phyloP scores from a whole-genome alignment of 2,329 filamentous ascomycete species.

The Hymenoscyphus repandus region DNA sequence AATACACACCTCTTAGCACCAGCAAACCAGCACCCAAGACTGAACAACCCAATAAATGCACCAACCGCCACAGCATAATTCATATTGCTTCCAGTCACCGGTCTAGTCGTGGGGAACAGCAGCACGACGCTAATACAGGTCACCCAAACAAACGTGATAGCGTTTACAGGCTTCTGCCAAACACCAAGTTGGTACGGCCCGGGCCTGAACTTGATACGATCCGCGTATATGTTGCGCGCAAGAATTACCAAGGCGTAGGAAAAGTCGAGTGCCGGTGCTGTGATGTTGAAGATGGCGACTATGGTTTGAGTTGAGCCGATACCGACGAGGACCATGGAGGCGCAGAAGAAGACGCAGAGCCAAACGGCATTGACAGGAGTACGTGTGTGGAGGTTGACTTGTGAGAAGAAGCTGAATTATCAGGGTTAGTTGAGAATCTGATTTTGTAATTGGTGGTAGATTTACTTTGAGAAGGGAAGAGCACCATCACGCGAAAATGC shows the following conservation, averaged over 20 bases:
- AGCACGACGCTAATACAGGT: conserved; percentile 57
- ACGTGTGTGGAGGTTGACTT: conserved; percentile 46
- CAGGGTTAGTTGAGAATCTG: not conserved
- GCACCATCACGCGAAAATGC: conserved; percentile 56
- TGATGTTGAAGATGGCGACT: conserved; percentile 47
- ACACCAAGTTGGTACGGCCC: conserved; percentile 53
- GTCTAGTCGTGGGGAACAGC: conserved; percentile 44
- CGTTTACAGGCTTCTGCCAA: conserved; percentile 51
- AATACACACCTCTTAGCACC: conserved; percentile 23
- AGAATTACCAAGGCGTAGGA: conserved; percentile 57
- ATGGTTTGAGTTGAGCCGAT: conserved; percentile 47
- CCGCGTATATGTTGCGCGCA: conserved; percentile 32
- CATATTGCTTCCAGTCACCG: conserved; percentile 45
- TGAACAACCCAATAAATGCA: conserved; percentile 43
- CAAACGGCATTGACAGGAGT: conserved; percentile 60
- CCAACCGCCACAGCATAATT: conserved; percentile 45
- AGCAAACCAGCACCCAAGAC: conserved; percentile 42
- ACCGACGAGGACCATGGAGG: conserved; percentile 44
- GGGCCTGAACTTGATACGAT: conserved; percentile 21
- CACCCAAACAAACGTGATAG: conserved; percentile 54
- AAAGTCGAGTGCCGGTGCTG: conserved; percentile 45
- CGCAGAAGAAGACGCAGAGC: conserved; percentile 56
- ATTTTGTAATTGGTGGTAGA: conserved; percentile 1
- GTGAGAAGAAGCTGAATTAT: conserved; percentile 42
- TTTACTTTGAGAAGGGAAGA: conserved; percentile 53